phyloP scores from a whole-genome alignment of 768 basidiomycete genomes.

The Tricholoma furcatifolium region DNA sequence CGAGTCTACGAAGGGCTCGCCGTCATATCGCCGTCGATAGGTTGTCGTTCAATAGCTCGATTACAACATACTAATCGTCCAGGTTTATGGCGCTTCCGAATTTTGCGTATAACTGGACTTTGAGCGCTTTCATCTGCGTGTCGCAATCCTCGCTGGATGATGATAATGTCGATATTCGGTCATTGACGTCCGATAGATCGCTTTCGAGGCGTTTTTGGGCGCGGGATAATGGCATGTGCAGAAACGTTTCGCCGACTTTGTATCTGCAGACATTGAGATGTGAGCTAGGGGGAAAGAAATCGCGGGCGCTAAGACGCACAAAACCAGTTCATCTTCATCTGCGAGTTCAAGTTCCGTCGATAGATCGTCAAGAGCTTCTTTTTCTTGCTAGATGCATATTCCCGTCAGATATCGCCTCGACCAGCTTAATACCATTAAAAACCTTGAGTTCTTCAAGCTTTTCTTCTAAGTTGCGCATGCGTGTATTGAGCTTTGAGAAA shows the following conservation, averaged over 20 bases:
- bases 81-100: constrained; percentile 94
- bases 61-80: constrained; percentile 54
- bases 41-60: not conserved
- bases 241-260: constrained; percentile 86
- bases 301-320: constrained; percentile 45
- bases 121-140: constrained; percentile 75
- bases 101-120: constrained; percentile 80
- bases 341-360: constrained; percentile 84
- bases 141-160: constrained; percentile 64
- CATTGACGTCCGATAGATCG: constrained; percentile 61
- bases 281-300: not conserved
- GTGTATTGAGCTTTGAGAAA: constrained; percentile 89
- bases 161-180: constrained; percentile 50
- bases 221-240: constrained; percentile 68
- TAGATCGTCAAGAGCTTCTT: constrained; percentile 91
- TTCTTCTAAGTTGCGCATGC: constrained; percentile 69
- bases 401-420: constrained; percentile 2
- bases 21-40: not conserved
- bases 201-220: constrained; percentile 72
- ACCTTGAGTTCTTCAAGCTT: constrained; percentile 76
- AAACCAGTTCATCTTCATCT: constrained; percentile 77
- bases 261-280: constrained; percentile 54
- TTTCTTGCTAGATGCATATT: constrained; percentile 72
- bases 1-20: not conserved
- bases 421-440: constrained; percentile 7